Evolutionary conservation across 1,284 basidiomycete genomes (phyloP), one percentile per base, ranked within the genome.

Genomic region (Tilletia setariae): DNA sequence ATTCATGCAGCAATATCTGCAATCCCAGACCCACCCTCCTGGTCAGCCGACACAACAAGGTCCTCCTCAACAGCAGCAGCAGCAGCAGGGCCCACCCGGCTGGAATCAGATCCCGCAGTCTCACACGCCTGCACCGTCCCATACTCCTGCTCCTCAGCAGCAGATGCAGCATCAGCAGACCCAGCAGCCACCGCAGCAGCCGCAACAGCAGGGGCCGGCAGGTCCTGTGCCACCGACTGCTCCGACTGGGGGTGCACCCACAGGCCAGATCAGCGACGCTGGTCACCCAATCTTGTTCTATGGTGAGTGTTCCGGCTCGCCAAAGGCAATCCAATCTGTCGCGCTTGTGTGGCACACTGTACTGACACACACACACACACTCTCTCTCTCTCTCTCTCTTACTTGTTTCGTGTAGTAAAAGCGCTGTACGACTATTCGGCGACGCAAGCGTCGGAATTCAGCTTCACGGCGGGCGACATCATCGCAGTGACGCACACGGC

Each of bases 371-470:
- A 44, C 43, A 19, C 9, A 19, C 43, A 11, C 11, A 44, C 43
- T 19, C 43, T 28, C 53, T 56, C 23, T 56, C 53, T 30, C 7
- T 13, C 53, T 30, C 6, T 30, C 53, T 28, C 21, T 7, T 25
- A 3, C 42, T 7, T 30, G 6, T 35, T 28, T 9, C 7, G 11
- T 25, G 16, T 6, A 64, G 80, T 82, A 65, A 81, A 76, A 85
- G 94, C 94, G 43, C 84, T 97, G 76, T 97, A 94, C 82, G 92
- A 96, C 82, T 97, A 97, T 78, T 84, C 85, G 16, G 93, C 94
- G 25, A 89, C 90, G 21, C 91, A 91, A 70, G 88, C 90, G 2
- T 90, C 93, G 81, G 92, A 94, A 83, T 82, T 84, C 91, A 94
- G 83, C 82, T 94, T 95, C 87, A 91, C 93, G 78, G 86, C 89